Evolutionary conservation across 495 filamentous ascomycete genomes (phyloP), one percentile per base, ranked within the genome.

Genomic region (Daldinia decipiens): DNA sequence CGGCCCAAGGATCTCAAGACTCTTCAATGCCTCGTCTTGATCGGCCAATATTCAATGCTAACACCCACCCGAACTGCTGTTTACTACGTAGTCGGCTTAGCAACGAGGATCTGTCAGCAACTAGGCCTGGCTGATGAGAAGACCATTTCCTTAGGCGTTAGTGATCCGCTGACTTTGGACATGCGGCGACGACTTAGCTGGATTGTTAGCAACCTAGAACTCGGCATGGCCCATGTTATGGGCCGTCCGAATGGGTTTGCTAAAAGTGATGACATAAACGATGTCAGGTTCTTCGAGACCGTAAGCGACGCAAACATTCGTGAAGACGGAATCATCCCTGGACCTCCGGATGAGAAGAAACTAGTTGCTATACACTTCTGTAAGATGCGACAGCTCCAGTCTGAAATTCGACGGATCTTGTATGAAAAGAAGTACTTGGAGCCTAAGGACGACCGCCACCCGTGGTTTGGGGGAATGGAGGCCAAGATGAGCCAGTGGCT

Each of bases 81-180:
- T 17, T 98, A 97, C 77, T 97, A 96, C 82, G 88, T 98, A 34
- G 88, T 96, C 45, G 95, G 95, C 12, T 86, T 94, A 36, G 93
- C 92, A 15, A 90, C 91, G 17, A 91, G 91, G 75, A 87, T 98
- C 27, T 91, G 91, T 75, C 94, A 97, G 74, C 90, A 97, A 54
- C 82, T 97, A 27, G 93, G 93, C 4, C 84, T 96, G 59, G 87
- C 88, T 15, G 92, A 97, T 72, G 95, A 97, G 80, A 90, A 90
- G 69, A 95, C 93, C 11, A 92, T 97, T 57, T 86, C 78, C 59
- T 72, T 86, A 67, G 85, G 87, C 34, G 81, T 79, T 2, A 76
- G 79, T 58, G 79, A 85, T 11, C 82, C 87, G 0, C 80, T 93
- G 39, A 90, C 93, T 60, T 80, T 97, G 17, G 95, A 98, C 80